Evolutionary conservation across 2,329 filamentous ascomycete genomes (phyloP).

Genomic region (Neofusicoccum laricinum): DNA sequence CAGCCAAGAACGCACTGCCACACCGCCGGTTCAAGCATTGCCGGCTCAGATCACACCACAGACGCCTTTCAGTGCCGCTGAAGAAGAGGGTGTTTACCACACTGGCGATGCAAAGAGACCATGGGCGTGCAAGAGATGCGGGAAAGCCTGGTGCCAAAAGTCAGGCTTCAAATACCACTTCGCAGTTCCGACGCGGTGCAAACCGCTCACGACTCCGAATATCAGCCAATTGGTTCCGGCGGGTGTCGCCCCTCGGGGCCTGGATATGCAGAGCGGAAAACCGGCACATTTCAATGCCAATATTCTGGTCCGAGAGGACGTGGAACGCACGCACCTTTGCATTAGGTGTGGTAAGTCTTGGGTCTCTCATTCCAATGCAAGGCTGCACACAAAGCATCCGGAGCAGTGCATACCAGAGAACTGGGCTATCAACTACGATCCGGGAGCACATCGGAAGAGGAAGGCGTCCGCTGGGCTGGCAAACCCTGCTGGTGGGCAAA

Average conservation of each 20-base stretch:
- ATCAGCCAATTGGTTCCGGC: too few relatives aligned
- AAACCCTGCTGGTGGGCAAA: too few relatives aligned
- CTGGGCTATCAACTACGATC: not conserved
- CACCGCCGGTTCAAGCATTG: not conserved
- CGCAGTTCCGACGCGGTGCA: not conserved
- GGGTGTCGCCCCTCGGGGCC: not conserved
- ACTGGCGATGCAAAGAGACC: not conserved
- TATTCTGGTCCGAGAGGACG: not conserved
- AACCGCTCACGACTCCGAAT: not conserved
- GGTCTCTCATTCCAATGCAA: not conserved
- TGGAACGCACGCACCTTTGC: not conserved
- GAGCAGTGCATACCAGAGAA: not conserved
- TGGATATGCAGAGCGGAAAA: not conserved
- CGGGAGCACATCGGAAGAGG: not conserved
- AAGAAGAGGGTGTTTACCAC: not conserved
- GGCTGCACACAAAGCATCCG: not conserved
- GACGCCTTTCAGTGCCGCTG: not conserved
- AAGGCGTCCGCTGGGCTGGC: not conserved
- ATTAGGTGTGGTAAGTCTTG: not conserved
- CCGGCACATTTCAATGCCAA: not conserved
- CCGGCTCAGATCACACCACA: not conserved
- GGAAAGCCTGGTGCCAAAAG: not conserved
- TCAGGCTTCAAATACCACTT: not conserved
- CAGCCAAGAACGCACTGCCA: not conserved
- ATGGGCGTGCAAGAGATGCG: not conserved